These are phyloP conservation scores for Mortierella sp. DNA, from an alignment of 371 early-diverging fungal genomes.

Conservation along the genomic window DNA sequence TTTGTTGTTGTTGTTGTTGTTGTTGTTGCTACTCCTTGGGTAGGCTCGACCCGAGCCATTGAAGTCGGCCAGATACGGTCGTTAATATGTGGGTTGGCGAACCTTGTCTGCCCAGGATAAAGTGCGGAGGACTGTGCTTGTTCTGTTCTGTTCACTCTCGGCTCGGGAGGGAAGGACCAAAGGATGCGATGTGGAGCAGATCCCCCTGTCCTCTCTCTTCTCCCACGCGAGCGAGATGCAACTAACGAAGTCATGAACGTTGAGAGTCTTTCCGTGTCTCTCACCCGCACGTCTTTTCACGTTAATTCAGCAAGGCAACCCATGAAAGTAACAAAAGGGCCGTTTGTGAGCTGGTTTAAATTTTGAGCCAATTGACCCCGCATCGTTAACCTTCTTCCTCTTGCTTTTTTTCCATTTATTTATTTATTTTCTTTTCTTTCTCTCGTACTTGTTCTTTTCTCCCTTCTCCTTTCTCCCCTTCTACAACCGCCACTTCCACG, in stretches of 20 bases:
- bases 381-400: not conserved
- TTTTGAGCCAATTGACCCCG: not conserved
- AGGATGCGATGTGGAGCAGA: not conserved
- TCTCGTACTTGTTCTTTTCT: not conserved
- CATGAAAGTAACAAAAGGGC: not conserved
- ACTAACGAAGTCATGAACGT: too few species aligned
- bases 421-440: not conserved
- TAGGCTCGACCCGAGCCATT: constrained; percentile 7
- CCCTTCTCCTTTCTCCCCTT: not conserved
- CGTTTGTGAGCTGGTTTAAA: not conserved
- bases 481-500: not conserved
- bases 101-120: not conserved
- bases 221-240: not conserved
- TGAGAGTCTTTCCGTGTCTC: too few species aligned
- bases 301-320: not conserved
- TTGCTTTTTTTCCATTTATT: not conserved
- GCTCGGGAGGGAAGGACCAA: not conserved
- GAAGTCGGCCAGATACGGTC: too few species aligned
- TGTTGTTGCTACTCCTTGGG: not conserved
- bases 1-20: not conserved
- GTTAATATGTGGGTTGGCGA: too few species aligned
- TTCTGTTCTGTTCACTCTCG: constrained; percentile 1
- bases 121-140: not conserved
- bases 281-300: too few species aligned
- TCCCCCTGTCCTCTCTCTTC: not conserved